phyloP scores from a whole-genome alignment of 2,329 filamentous ascomycete species.

The Paecilomyces fulvus region DNA sequence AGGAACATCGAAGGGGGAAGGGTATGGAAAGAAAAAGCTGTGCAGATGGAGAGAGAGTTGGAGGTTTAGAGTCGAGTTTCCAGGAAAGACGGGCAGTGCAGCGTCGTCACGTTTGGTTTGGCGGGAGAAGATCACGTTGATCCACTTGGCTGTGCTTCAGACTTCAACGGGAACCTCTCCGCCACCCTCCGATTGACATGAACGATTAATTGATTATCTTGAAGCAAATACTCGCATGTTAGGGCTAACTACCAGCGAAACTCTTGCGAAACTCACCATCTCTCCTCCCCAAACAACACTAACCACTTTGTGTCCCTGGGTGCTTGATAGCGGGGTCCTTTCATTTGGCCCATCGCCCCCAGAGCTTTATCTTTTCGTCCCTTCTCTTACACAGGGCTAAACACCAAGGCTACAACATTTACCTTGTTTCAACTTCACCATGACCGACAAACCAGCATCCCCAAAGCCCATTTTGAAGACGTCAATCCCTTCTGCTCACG shows the following conservation, averaged over 20 bases:
- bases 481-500: constrained; percentile 33
- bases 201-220: not conserved
- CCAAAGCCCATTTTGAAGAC: constrained; percentile 57
- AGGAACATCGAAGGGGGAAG: not conserved
- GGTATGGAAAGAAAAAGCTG: not conserved
- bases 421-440: constrained; percentile 3
- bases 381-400: constrained; percentile 7
- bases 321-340: not conserved
- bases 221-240: not conserved
- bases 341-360: not conserved
- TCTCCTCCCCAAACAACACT: not conserved
- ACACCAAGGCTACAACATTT: not conserved
- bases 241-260: not conserved
- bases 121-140: not conserved
- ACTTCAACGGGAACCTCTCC: not conserved
- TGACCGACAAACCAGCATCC: constrained; percentile 15
- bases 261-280: not conserved
- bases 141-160: not conserved
- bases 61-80: not conserved
- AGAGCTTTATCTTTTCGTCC: not conserved
- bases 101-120: not conserved
- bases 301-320: not conserved
- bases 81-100: not conserved
- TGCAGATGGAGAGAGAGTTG: not conserved
- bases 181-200: not conserved